Evolutionary conservation across 805 yeast species (phyloP).

Genomic region (Candida succiphila): DNA sequence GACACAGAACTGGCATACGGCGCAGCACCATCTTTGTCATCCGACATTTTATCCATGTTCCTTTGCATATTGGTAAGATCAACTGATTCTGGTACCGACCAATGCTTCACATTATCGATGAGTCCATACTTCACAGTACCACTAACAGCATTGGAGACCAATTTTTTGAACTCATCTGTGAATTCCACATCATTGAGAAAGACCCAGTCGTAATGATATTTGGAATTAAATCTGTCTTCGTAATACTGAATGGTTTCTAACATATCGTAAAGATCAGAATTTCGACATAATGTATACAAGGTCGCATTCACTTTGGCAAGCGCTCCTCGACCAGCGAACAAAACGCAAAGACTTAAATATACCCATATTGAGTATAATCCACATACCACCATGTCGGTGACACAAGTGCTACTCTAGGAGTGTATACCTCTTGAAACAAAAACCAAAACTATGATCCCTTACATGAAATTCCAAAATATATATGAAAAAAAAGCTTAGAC

Average conservation of each 20-base stretch:
- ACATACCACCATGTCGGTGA: background rate
- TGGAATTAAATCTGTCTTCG: conserved; percentile 55
- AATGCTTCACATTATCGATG: conserved; percentile 44
- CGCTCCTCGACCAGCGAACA: background rate
- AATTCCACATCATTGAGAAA: conserved; percentile 67
- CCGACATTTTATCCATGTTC: conserved; percentile 8
- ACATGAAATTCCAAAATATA: too few species aligned
- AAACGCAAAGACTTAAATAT: background rate
- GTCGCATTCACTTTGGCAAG: conserved; percentile 44
- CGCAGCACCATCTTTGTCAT: conserved; percentile 27
- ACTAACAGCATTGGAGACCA: conserved; percentile 40
- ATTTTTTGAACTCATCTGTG: conserved; percentile 39
- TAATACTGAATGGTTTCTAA: conserved; percentile 50
- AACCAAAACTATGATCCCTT: too few species aligned
- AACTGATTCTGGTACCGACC: conserved; percentile 52
- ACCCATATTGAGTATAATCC: background rate
- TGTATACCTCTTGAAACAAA: too few species aligned
- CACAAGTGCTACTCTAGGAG: too few species aligned
- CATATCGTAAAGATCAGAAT: conserved; percentile 49
- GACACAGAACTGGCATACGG: conserved; percentile 56
- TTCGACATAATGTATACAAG: conserved; percentile 61
- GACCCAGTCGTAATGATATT: conserved; percentile 68
- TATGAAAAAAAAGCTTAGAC: too few species aligned
- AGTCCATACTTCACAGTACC: conserved; percentile 56
- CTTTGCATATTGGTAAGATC: conserved; percentile 9